Evolutionary conservation across 1,284 basidiomycete species (phyloP), one percentile per base, ranked within the genome.

Genomic region (Papiliotrema laurentii): DNA sequence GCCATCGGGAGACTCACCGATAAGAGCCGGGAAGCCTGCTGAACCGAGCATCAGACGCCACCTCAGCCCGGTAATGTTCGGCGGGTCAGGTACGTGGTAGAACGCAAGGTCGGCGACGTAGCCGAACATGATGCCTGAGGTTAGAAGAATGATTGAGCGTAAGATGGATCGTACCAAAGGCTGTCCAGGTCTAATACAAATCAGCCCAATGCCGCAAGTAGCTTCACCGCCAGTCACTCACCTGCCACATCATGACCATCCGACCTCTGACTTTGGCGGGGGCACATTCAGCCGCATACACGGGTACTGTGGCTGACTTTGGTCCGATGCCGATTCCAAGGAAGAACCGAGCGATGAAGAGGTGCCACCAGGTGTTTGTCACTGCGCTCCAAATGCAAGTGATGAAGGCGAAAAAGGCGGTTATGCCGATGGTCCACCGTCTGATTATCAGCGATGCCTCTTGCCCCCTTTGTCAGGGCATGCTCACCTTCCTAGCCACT

Each of bases 401-500:
- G 24, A 50, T 45, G 41, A 81, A 80, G n/a, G 79, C 75, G 22
- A 81, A 79, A 5, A 80, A 69, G 21, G 80, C 81, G 46, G 80
- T 79, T 68, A 83, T 72, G 61, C 84, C 84, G 46, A 86, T 79
- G 6, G 81, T 79, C 14, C 83, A 83, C 30, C 83, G 79, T 54
- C 53, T 47, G 41, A 3, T 5, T 25, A 25, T 27, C 26, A 28
- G 30, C 25, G 25, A n/a, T 9, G 31, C 19, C 21, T n/a, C n/a
- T n/a, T n/a, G n/a, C n/a, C n/a, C 43, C 33, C 2, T 4, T 16
- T 21, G 27, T 19, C 2, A 2, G 9, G n/a, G 7, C 21, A 22
- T 16, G 35, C 54, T 38, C 28, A 50, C 48, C 84, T 81, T 26
- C 82, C 76, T 34, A 77, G 65, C 28, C 48, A 60, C 31, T 62